These are phyloP conservation scores for Tetracladium marchalianum DNA, from an alignment of 495 filamentous ascomycete genomes.

Conservation along the genomic window DNA sequence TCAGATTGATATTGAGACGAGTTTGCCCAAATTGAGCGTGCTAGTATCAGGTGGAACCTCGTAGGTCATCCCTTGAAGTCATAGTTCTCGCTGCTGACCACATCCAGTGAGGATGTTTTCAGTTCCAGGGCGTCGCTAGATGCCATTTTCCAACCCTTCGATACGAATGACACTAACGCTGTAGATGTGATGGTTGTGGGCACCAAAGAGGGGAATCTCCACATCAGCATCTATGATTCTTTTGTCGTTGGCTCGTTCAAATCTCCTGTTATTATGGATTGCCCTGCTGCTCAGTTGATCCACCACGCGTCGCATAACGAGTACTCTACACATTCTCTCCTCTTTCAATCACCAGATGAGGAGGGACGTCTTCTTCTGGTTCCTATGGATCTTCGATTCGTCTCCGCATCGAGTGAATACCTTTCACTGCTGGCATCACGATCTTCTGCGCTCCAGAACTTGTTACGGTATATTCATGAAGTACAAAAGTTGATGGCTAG, in stretches of 20 bases:
- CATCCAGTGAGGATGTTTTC: conserved; percentile 57
- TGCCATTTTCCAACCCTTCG: conserved; percentile 53
- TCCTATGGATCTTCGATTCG: conserved; percentile 74
- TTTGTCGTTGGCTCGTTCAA: conserved; percentile 68
- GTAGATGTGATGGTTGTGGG: conserved; percentile 79
- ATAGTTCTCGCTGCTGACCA: conserved; percentile 14
- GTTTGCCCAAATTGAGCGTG: conserved; percentile 68
- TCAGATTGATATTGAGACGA: conserved; percentile 67
- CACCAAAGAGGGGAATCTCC: conserved; percentile 66
- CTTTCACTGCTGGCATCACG: conserved; percentile 76
- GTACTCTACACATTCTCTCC: conserved; percentile 65
- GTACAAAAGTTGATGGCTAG: conserved; percentile 61
- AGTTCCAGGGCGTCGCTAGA: conserved; percentile 60
- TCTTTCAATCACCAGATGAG: conserved; percentile 34
- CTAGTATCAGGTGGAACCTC: conserved; percentile 50
- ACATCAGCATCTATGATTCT: conserved; percentile 82
- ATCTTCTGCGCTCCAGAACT: conserved; percentile 75
- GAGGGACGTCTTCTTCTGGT: conserved; percentile 45
- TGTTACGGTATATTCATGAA: conserved; percentile 73
- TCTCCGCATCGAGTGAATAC: conserved; percentile 68
- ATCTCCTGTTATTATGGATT: conserved; percentile 11
- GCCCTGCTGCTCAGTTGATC: conserved; percentile 29
- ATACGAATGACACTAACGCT: conserved; percentile 51
- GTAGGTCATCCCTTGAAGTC: conserved; percentile 31
- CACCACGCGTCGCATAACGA: conserved; percentile 64